Evolutionary conservation across 768 basidiomycete genomes (phyloP).

Genomic region (Rhodotorula taiwanensis): DNA sequence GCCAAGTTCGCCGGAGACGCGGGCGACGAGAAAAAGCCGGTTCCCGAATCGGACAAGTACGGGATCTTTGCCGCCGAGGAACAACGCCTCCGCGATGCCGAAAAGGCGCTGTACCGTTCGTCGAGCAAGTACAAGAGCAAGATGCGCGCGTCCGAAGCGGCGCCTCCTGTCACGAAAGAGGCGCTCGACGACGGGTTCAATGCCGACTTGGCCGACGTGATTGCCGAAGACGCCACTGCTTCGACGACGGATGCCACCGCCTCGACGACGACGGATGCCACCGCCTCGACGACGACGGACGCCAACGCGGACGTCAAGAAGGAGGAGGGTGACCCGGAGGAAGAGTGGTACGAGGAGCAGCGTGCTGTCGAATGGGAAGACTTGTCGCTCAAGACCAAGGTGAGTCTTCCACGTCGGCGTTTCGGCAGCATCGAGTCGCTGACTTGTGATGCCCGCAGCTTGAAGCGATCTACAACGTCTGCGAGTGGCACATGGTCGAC

Average conservation of each 20-base stretch:
- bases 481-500: constrained; percentile 38
- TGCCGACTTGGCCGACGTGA: constrained; percentile 24
- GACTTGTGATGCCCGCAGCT: constrained; percentile 13
- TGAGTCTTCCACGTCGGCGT: background rate
- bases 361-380: constrained; percentile 35
- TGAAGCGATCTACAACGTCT: constrained; percentile 35
- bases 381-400: constrained; percentile 28
- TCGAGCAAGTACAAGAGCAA: constrained; percentile 5
- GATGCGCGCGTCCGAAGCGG: background rate
- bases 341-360: constrained; percentile 29
- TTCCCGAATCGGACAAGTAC: background rate
- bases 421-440: accelerated
- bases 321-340: constrained; percentile 7
- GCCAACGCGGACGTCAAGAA: too few species aligned
- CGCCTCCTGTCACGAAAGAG: constrained; percentile 15
- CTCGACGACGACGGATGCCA: too few species aligned
- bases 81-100: constrained; percentile 6
- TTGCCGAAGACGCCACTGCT: constrained; percentile 9
- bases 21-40: background rate
- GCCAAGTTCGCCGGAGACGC: background rate
- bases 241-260: too few species aligned
- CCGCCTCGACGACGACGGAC: too few species aligned
- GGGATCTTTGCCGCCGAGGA: constrained; percentile 16
- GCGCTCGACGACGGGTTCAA: constrained; percentile 27
- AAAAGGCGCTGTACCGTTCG: background rate